Base-by-base conservation (phyloP, 176 grass and related monocot species). In the Eleusine indica region DNA sequence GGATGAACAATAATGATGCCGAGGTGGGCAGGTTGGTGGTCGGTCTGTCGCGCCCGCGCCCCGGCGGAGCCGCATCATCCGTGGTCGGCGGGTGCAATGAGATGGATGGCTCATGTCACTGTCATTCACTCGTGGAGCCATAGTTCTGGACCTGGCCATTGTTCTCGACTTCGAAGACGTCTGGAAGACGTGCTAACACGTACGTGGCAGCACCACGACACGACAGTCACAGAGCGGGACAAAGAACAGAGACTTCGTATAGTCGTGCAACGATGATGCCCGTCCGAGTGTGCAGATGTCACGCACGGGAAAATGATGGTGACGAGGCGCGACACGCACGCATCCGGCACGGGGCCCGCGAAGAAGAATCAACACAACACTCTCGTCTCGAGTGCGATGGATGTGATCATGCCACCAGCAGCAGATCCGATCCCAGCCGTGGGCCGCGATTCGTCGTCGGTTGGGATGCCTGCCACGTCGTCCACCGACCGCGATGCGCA, bases 81-180 rank as follows among this genome's bases (percentile, higher is more conserved):
- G 25, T 66, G 76, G 76, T 78, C 76, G 60, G 76, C 10, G 51
- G 9, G 5, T 67, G 76, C 42, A 66, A 37, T 66, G 9, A 66
- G 28, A 49, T 22, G n/a, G 58, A 61, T 61, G 9, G 32, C 22
- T 14, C 42, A 4, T 2, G 76, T 79, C 61, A 0, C 76, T 66
- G 10, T 49, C 29, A 9, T 19, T 78, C 75, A 44, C 58, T 25
- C 32, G 21, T 61, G 58, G 58, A 57, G 17, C 58, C 32, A 35
- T 35, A 35, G 32, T 35, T 35, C 32, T 63, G 22, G 60, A 63
- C 2, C 9, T 12, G 3, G n/a, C 29, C 22, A 7, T 61, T 25
- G 57, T 1, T 21, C 1, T 60, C 19, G 57, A 60, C 7, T 25
- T 60, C 21, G 57, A 60, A 60, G 57, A 9, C 22, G 21, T 60